Conservation (phyloP, 345 rosid species). For the Lumnitzera racemosa region DNA sequence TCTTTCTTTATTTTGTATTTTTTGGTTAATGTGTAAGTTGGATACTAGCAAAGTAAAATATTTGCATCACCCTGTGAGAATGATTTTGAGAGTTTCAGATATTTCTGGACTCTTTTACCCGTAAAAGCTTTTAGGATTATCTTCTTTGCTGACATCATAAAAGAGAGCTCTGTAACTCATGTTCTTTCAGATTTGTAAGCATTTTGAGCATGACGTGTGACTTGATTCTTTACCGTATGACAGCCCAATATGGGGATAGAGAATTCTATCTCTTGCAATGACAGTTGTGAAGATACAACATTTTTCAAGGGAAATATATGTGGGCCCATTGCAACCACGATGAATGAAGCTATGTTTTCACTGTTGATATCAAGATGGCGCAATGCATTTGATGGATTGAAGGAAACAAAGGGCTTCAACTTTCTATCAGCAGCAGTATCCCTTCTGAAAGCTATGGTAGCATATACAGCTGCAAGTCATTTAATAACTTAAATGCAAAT, state of each 20-base stretch:
- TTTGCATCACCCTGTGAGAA: too few species aligned
- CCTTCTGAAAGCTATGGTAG: conserved; percentile 81
- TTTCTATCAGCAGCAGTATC: conserved; percentile 76
- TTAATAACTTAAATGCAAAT: conserved; percentile 1
- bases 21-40: too few species aligned
- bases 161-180: too few species aligned
- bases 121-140: too few species aligned
- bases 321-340: conserved; percentile 89
- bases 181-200: too few species aligned
- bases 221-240: conserved; percentile 10
- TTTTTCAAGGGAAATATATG: conserved; percentile 64
- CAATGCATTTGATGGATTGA: conserved; percentile 68
- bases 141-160: too few species aligned
- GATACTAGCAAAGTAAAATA: too few species aligned
- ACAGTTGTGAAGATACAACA: conserved; percentile 33
- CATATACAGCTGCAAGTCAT: conserved; percentile 3
- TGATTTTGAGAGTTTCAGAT: too few species aligned
- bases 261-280: conserved; percentile 19
- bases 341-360: conserved; percentile 82
- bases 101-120: too few species aligned
- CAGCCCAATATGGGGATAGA: conserved; percentile 40
- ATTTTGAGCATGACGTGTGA: background rate
- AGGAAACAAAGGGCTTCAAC: conserved; percentile 71
- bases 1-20: too few species aligned
- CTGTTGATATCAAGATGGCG: conserved; percentile 85